phyloP scores from a whole-genome alignment of 106 monocot species.

The Acorus calamus region DNA sequence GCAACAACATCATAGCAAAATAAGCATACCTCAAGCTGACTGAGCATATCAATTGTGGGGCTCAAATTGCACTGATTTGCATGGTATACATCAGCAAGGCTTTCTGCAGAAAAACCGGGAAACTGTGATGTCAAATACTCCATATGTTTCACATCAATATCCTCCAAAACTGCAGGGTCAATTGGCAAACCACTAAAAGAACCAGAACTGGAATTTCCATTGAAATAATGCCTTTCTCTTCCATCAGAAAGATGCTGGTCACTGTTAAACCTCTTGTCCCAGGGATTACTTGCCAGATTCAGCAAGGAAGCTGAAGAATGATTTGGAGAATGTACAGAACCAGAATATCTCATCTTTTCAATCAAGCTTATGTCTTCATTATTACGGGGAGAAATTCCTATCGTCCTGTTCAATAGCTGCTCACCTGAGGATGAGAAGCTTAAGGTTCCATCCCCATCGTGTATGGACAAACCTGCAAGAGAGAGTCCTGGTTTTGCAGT shows the following conservation, averaged over 20 bases:
- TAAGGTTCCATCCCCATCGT: conserved; percentile 21
- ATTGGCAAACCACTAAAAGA: conserved; percentile 14
- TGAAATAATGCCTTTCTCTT: conserved; percentile 14
- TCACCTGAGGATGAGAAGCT: conserved; percentile 9
- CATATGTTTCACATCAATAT: conserved; percentile 9
- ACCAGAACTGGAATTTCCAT: conserved; percentile 17
- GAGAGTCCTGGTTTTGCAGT: conserved; percentile 12
- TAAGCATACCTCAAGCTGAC: conserved; percentile 35
- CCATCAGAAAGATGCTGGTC: conserved; percentile 17
- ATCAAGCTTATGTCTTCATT: conserved; percentile 1
- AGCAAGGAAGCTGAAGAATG: conserved; percentile 16
- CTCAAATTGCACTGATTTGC: conserved; percentile 40
- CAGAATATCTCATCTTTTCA: conserved; percentile 18
- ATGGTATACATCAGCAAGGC: conserved; percentile 30
- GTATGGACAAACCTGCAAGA: conserved; percentile 33
- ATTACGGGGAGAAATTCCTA: conserved; percentile 5
- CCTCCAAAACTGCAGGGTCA: conserved; percentile 8
- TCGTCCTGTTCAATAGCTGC: conserved; percentile 9
- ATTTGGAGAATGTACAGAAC: conserved; percentile 10
- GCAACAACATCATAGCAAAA: no score
- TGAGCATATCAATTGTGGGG: conserved; percentile 35
- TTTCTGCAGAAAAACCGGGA: conserved; percentile 45
- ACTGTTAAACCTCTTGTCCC: conserved; percentile 13
- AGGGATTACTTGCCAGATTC: conserved; percentile 6
- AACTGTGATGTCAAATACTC: conserved; percentile 34